phyloP scores from a whole-genome alignment of 1,139 yeast species.

The Zygoascus sp. region DNA sequence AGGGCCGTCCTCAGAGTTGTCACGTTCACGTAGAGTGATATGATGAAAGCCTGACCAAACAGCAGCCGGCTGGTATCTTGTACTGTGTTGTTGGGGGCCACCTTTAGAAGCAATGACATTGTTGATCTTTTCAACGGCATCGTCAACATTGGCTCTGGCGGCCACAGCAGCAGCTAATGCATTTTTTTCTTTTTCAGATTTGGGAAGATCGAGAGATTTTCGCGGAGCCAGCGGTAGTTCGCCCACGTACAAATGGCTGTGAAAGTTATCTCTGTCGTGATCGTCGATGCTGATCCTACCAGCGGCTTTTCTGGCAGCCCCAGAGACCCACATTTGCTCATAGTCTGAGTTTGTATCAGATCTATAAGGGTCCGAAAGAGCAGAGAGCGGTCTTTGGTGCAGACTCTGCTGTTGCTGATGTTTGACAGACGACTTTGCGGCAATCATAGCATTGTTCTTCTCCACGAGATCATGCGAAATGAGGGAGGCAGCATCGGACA shows the following conservation, averaged over 20 bases:
- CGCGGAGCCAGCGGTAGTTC: background rate
- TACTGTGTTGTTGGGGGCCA: slow-evolving; percentile 10
- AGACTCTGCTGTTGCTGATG: too few species aligned
- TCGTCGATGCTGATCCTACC: background rate
- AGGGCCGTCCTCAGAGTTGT: background rate
- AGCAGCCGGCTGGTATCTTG: slow-evolving; percentile 18
- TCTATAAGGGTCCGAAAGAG: background rate
- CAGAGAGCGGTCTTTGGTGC: slow-evolving; percentile 1
- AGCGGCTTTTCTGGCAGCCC: slow-evolving; percentile 9
- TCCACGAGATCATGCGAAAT: slow-evolving; percentile 7
- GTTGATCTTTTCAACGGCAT: slow-evolving; percentile 22
- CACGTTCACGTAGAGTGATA: slow-evolving; percentile 1
- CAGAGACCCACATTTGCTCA: slow-evolving; percentile 5
- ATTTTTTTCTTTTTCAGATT: slow-evolving; percentile 14
- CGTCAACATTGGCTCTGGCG: slow-evolving; percentile 23
- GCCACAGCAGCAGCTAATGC: slow-evolving; percentile 27
- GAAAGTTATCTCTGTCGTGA: background rate
- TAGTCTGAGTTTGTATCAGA: slow-evolving; percentile 1
- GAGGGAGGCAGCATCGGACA: slow-evolving; percentile 5
- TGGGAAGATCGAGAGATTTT: background rate
- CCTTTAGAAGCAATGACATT: slow-evolving; percentile 13
- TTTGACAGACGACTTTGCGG: background rate
- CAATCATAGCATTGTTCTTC: slow-evolving; percentile 6
- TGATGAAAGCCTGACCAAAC: slow-evolving; percentile 18
- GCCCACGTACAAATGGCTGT: background rate